A percentile compares a stretch with the other conserved stretches of the same genome.
Evolutionary conservation across 164 flowering plant species (phyloP).

Genomic region (Liquidambar formosana): DNA sequence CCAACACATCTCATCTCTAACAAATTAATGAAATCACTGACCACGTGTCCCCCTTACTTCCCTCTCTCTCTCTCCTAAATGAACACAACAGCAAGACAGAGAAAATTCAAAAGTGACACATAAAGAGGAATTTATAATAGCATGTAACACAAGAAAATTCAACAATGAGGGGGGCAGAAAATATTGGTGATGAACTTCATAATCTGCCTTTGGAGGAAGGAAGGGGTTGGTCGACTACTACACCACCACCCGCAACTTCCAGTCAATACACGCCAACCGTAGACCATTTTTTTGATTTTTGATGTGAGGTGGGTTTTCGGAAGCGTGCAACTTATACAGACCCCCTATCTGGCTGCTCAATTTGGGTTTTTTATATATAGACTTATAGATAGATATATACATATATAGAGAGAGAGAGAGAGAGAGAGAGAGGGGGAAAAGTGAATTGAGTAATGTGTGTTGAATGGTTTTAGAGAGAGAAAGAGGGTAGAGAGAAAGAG

Average conservation of each 20-base stretch:
- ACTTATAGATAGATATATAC: no score
- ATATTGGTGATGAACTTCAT: no score
- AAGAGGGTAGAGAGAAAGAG: neutral
- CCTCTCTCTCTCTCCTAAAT: neutral
- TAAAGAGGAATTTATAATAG: no score
- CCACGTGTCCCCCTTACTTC: neutral
- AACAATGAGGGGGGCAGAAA: no score
- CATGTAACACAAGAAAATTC: no score
- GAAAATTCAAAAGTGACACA: no score
- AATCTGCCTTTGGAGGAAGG: neutral
- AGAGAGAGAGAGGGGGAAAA: slow-evolving; percentile 11
- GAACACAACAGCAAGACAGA: neutral
- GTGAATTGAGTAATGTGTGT: neutral
- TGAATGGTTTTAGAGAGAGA: no score
- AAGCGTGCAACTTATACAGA: no score
- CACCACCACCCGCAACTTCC: slow-evolving; percentile 32
- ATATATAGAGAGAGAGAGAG: neutral
- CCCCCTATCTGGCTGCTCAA: no score
- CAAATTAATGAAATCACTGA: neutral
- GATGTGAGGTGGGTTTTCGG: no score
- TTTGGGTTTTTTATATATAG: no score
- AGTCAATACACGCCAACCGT: slow-evolving; percentile 21
- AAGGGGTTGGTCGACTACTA: slow-evolving; percentile 53
- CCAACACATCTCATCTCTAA: neutral
- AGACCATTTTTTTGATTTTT: no score